Base-by-base conservation (phyloP, 257 asterid species). In the Solanum chiquidenum region DNA sequence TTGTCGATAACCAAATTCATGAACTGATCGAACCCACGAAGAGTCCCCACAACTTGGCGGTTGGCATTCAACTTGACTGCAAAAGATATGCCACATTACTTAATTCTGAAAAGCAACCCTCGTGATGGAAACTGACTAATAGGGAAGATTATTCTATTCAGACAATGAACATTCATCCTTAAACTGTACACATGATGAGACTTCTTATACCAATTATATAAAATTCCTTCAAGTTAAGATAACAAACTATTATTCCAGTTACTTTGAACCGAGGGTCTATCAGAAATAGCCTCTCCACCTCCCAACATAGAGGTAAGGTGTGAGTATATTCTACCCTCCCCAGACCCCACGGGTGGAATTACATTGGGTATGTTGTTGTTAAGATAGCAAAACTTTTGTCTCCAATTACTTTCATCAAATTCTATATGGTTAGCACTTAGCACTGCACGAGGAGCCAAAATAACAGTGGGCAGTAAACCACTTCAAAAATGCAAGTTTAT, bases 11-110 rank as follows among this genome's bases (percentile, higher is more conserved):
- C 97, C 89, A 96, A 83, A 92, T 96, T 95, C 99, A 95, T 96
- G 89, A 95, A 96, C 92, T 95, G 98, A 88, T 96, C 99, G 40
- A 96, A 96, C 21, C 99, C 99, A 44, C 99, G 99, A 64, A 96
- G 98, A 46, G 98, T 95, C 40, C 99, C 99, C 75, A 94, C 91
- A 80, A 96, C 98, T 94, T 91, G 91, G 12, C 98, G 98, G 71
- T 95, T 97, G 75, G 98, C 98, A 87, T 97, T 95, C 92, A 93
- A 88, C 92, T 95, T 96, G 87, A 96, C 98, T 95, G 94, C 86
- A 66, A 35, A 38, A n/a, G 55, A 21, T 52, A 40, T 31, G 52
- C 25, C 7, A 31, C 0, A 3, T 72, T 73, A 73, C 23, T 68
- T 27, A 16, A 25, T 21, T 85, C 66, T 40, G 82, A 23, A 66